Evolutionary conservation across 2,329 filamentous ascomycete species (phyloP), one percentile per base, ranked within the genome.

Genomic region (Colletotrichum sp.): DNA sequence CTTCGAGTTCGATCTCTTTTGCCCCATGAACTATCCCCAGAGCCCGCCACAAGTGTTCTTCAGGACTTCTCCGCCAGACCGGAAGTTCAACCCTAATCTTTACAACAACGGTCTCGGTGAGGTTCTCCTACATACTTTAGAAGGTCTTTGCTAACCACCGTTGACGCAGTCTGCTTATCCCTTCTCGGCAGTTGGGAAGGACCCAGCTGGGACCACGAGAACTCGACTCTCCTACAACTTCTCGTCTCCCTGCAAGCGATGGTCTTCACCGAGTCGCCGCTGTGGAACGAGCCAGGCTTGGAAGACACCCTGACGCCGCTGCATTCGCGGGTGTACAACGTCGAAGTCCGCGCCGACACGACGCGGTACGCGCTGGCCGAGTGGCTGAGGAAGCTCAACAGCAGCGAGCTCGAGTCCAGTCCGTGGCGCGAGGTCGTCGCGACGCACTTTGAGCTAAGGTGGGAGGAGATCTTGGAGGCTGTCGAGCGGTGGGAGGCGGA

Each of bases 241-340:
- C 82, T 90, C 13, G 85, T 92, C n/a, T 90, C 88, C 32, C 89
- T 92, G 68, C 90, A 92, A 78, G 85, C 86, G 34, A 90, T 92
- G 90, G 87, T 92, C 24, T 85, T 92, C 64, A 89, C 87, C 77
- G 87, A 88, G 18, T 78, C 89, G 65, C 90, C 90, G 2, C 89
- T 84, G 80, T 88, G 86, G 83, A 92, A 92, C 79, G 89, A 92
- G 80, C 90, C 90, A 0, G 87, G 84, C 86, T 8, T 21, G n/a
- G 12, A 52, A 52, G 2, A 0, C 12, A 4, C 3, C 6, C n/a
- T 52, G 12, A 13, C 10, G 44, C n/a, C 44, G 5, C 44, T 52
- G n/a, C 44, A 52, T 21, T 52, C 66, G 21, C 15, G 30, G 2
- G 18, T 12, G 6, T 86, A 86, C 78, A 86, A 84, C 69, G 64